Evolutionary conservation across 148 eudicot genomes (phyloP).

Genomic region (Nepenthes gracilis): DNA sequence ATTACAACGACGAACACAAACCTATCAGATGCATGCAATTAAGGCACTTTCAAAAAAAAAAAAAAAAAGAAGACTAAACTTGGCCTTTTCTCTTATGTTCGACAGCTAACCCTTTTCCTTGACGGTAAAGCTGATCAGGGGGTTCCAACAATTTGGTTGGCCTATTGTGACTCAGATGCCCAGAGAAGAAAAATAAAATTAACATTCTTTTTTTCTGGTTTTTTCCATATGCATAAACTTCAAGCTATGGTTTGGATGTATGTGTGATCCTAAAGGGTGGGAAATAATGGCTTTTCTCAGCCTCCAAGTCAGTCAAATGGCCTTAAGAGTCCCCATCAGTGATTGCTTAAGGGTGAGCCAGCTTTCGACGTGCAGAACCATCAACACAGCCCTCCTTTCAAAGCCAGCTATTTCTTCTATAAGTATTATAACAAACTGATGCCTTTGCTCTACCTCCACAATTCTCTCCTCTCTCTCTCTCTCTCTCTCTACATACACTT

Average conservation of each 20-base stretch:
- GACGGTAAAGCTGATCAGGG: constrained; percentile 15
- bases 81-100: background rate
- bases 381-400: background rate
- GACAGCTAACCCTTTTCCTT: constrained; percentile 14
- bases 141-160: background rate
- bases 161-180: background rate
- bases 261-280: constrained; percentile 1
- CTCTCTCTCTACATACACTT: too few species aligned
- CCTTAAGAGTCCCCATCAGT: background rate
- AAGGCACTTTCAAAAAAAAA: too few species aligned
- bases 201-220: background rate
- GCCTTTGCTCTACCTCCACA: too few species aligned
- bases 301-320: constrained; percentile 15
- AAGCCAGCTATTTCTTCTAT: too few species aligned
- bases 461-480: too few species aligned
- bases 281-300: constrained; percentile 2
- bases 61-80: too few species aligned
- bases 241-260: constrained; percentile 7
- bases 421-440: too few species aligned
- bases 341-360: background rate
- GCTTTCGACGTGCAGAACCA: background rate
- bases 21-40: too few species aligned
- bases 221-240: constrained; percentile 6
- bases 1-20: too few species aligned
- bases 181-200: too few species aligned